phyloP scores from a whole-genome alignment of 2,329 filamentous ascomycete species.

The Beauveria rudraprayagi region DNA sequence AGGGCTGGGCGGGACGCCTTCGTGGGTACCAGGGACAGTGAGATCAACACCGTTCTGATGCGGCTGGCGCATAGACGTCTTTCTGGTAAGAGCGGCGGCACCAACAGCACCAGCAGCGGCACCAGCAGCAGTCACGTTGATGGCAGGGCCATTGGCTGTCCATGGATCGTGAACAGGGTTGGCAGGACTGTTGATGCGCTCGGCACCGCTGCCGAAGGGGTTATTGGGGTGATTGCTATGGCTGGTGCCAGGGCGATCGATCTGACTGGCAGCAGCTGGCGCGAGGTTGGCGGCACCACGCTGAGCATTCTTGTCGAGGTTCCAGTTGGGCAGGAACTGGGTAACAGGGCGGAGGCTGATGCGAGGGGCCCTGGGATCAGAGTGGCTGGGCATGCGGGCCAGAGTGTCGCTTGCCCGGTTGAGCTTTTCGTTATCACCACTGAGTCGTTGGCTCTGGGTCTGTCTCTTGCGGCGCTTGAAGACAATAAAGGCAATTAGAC shows the following conservation, averaged over 20 bases:
- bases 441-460: conserved; percentile 38
- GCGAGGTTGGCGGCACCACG: conserved; percentile 28
- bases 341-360: conserved; percentile 80
- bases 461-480: conserved; percentile 65
- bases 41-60: conserved; percentile 44
- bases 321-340: conserved; percentile 67
- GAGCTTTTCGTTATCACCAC: conserved; percentile 57
- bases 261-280: conserved; percentile 28
- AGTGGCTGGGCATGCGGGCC: conserved; percentile 9
- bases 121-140: conserved; percentile 31
- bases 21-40: conserved; percentile 34
- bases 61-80: conserved; percentile 49
- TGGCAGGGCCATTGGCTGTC: conserved; percentile 32
- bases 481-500: conserved; percentile 62
- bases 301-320: conserved; percentile 36
- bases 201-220: conserved; percentile 61
- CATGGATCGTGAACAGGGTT: conserved; percentile 29
- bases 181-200: conserved; percentile 27
- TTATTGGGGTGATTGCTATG: conserved; percentile 50
- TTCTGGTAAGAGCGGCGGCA: conserved; percentile 37
- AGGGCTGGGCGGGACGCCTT: conserved; percentile 46
- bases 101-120: conserved; percentile 31
- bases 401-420: conserved; percentile 19
- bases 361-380: conserved; percentile 54
- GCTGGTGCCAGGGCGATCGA: conserved; percentile 41